phyloP scores from a whole-genome alignment of 306 rosid genomes.

The Erythrophleum fordii region DNA sequence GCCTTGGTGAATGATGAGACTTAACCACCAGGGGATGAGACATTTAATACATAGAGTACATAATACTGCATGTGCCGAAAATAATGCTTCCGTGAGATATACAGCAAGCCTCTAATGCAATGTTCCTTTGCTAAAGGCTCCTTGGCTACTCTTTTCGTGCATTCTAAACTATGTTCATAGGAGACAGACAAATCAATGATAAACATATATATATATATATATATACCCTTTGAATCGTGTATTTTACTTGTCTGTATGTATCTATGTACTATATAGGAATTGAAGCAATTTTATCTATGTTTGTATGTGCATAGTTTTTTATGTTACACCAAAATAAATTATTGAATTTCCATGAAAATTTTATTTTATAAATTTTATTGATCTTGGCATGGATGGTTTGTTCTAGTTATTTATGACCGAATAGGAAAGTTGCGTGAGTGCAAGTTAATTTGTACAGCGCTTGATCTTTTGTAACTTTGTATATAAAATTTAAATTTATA shows the following conservation, averaged over 20 bases:
- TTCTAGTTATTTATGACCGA: background rate
- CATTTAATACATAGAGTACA: background rate
- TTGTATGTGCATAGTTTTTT: background rate
- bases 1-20: conserved; percentile 47
- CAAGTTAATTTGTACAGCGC: too few species aligned
- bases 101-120: background rate
- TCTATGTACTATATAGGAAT: too few species aligned
- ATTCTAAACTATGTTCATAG: background rate
- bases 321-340: background rate
- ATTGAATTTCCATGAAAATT: background rate
- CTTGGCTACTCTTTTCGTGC: background rate
- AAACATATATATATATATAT: background rate
- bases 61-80: conserved; percentile 5
- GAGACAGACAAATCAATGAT: background rate
- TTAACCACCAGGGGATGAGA: conserved; percentile 4
- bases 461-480: too few species aligned
- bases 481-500: too few species aligned
- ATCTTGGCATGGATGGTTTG: background rate
- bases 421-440: too few species aligned
- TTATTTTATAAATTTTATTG: too few species aligned
- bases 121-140: background rate
- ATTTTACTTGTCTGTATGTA: background rate
- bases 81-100: conserved; percentile 15
- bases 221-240: background rate
- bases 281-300: background rate